A percentile compares a stretch with the other conserved stretches of the same genome.
Evolutionary conservation across 1,284 basidiomycete species (phyloP).

Genomic region (Phylloporus sp.): DNA sequence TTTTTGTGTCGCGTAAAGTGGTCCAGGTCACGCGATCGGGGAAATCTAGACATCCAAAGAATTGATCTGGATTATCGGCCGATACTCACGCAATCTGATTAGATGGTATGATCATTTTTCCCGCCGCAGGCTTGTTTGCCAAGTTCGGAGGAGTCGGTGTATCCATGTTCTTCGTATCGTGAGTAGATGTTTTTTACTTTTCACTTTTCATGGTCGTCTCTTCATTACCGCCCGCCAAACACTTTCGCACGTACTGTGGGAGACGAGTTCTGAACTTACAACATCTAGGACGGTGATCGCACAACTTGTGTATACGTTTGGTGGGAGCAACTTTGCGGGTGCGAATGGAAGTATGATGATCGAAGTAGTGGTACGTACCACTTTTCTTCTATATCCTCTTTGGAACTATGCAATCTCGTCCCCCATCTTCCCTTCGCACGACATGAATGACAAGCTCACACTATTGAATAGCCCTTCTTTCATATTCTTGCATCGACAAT

Average conservation of each 20-base stretch:
- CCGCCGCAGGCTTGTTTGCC: conserved; percentile 81
- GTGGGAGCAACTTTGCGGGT: conserved; percentile 88
- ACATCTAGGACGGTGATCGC: conserved; percentile 62
- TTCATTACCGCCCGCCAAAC: conserved; percentile 8
- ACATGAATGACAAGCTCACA: background rate
- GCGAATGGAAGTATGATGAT: conserved; percentile 99
- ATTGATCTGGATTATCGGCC: background rate
- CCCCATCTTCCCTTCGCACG: background rate
- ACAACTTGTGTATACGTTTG: conserved; percentile 87
- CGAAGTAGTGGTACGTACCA: conserved; percentile 83
- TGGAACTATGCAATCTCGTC: background rate
- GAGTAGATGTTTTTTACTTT: conserved; percentile 39
- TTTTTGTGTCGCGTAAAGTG: conserved; percentile 16
- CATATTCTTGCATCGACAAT: conserved; percentile 90
- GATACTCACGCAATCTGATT: conserved; percentile 21
- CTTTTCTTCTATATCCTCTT: conserved; percentile 10
- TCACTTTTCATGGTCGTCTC: conserved; percentile 11
- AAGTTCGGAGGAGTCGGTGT: conserved; percentile 90
- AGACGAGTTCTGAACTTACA: conserved; percentile 1
- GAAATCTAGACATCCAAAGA: conserved; percentile 1
- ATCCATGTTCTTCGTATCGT: conserved; percentile 93
- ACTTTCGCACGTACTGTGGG: background rate
- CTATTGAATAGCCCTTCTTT: conserved; percentile 82
- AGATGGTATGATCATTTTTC: conserved; percentile 93
- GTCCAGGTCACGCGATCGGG: conserved; percentile 10